Evolutionary conservation across 2,329 filamentous ascomycete species (phyloP).

Genomic region (Stachybotrys chartarum): DNA sequence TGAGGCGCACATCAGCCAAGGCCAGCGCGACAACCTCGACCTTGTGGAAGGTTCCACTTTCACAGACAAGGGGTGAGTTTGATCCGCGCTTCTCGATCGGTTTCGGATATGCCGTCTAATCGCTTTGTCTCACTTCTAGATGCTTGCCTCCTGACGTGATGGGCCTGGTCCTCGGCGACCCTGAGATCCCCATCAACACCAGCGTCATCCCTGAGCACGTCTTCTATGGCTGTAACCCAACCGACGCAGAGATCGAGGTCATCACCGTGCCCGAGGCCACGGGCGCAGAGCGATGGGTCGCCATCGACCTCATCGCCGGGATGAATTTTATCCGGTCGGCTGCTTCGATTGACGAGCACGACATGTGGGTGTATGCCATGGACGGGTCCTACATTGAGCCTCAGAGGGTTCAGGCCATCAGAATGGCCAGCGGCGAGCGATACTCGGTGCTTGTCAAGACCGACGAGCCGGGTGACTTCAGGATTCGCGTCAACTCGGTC

Average conservation of each 20-base stretch:
- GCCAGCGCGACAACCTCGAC: constrained; percentile 21
- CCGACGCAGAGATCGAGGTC: constrained; percentile 33
- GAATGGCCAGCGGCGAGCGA: constrained; percentile 41
- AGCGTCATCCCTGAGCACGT: constrained; percentile 32
- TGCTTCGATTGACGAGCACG: constrained; percentile 44
- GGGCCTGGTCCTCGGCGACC: constrained; percentile 19
- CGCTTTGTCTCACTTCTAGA: constrained; percentile 4
- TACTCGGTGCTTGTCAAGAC: constrained; percentile 44
- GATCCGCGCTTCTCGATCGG: background rate
- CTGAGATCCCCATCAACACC: constrained; percentile 16
- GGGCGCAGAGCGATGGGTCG: constrained; percentile 32
- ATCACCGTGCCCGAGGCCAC: constrained; percentile 24
- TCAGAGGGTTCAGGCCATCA: constrained; percentile 37
- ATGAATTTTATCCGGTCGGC: constrained; percentile 36
- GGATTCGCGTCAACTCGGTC: constrained; percentile 44
- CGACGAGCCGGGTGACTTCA: constrained; percentile 40
- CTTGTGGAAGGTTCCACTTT: constrained; percentile 21
- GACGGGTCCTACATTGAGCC: constrained; percentile 49
- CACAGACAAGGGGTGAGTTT: constrained; percentile 33
- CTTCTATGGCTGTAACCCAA: constrained; percentile 39
- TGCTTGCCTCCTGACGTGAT: constrained; percentile 34
- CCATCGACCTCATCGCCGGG: constrained; percentile 48
- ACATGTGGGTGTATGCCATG: constrained; percentile 46
- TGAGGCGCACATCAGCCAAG: constrained; percentile 22
- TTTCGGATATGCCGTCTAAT: background rate